Evolutionary conservation across 345 rosid genomes (phyloP), one percentile per base, ranked within the genome.

Genomic region (Bretschneidera sinensis): DNA sequence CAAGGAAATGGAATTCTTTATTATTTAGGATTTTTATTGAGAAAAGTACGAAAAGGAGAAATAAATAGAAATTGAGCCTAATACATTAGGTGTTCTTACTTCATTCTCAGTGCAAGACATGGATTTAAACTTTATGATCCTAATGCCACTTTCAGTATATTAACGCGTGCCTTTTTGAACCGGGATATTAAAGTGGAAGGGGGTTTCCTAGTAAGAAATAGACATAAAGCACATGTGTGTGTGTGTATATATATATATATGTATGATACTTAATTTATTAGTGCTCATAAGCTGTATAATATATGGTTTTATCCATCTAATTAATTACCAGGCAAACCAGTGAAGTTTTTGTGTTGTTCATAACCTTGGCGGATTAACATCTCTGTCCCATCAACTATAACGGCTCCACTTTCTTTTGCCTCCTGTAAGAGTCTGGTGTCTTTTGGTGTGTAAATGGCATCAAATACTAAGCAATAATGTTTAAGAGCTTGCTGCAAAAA

Each of bases 291-390:
- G n/a, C n/a, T n/a, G n/a, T n/a, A n/a, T n/a, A n/a, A n/a, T n/a
- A n/a, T n/a, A n/a, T n/a, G n/a, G n/a, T n/a, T n/a, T n/a, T n/a
- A n/a, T n/a, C n/a, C n/a, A n/a, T n/a, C n/a, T n/a, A n/a, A n/a
- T n/a, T n/a, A n/a, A n/a, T 68, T 74, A 80, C 85, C 82, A 43
- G 79, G 81, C 67, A 80, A 71, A 55, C 82, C 82, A 15, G 85
- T 80, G 72, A 80, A 77, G 75, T 80, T 80, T 65, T 77, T 70
- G 67, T 74, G 77, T 24, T 78, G 82, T 71, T 74, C 82, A 22
- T 74, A 78, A 45, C 79, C 82, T 55, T 78, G 79, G 21, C 82
- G 79, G 57, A 78, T 78, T 70, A 74, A 62, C 82, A 74, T 78
- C 17, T 78, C 82, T 11, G 82, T 74, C n/a, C 82, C 77, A n/a